Evolutionary conservation across 2,329 filamentous ascomycete genomes (phyloP), one percentile per base, ranked within the genome.

Genomic region (Amylocarpus encephaloides): DNA sequence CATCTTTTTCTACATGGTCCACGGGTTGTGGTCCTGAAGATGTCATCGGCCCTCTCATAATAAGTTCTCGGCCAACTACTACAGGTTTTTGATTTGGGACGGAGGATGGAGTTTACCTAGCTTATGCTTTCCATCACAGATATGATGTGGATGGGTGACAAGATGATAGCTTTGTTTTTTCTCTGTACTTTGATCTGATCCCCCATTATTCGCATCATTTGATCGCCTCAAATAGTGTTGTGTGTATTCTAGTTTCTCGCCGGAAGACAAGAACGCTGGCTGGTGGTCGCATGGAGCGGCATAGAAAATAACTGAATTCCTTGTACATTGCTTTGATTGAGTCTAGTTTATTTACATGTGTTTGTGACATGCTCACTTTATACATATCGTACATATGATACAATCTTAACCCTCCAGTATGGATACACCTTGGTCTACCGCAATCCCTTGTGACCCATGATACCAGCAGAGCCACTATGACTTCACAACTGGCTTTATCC

Each of bases 401-500:
- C 39, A 54, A 36, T 26, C 22, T 26, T 26, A 4, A 26, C 4
- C 16, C 12, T 29, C 30, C 34, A 40, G 15, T 43, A 40, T 32
- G 33, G 30, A 7, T 36, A 26, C 10, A 7, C 22, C 22, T 26
- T 26, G 22, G 22, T 26, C 22, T 26, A 26, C 22, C 22, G 4
- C 22, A 26, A 7, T 26, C 22, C 22, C 22, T 26, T 26, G 4
- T 26, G 4, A 7, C 22, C 22, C 22, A 26, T 7, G 7, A 26
- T 26, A 26, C 7, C 22, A 26, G 22, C 22, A 26, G 22, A 26
- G 3, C 34, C 18, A 6, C 53, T 56, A 56, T 22, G 15, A 30
- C 48, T 58, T 59, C 40, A 54, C 46, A 18, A 61, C 50, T 11
- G 81, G 91, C 76, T 98, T 98, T 64, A 98, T 85, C 7, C 92